phyloP scores from a whole-genome alignment of 345 rosid genomes.

The Citrus sinensis region DVS_A1.0 CM039168.1:5964501-5965000 shows the following conservation, averaged over 20 bases:
- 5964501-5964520: not conserved
- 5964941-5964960: constrained; percentile 77
- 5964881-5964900: constrained; percentile 37
- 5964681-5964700: not conserved
- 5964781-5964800: not conserved
- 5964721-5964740: not conserved
- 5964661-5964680: not conserved
- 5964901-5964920: constrained; percentile 89
- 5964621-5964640: not conserved
- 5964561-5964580: not conserved
- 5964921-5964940: constrained; percentile 82
- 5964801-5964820: not conserved
- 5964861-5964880: not conserved
- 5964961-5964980: constrained; percentile 54
- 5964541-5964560: not conserved
- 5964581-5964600: not conserved
- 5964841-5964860: not conserved
- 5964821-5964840: constrained; percentile 1
- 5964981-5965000: constrained; percentile 33
- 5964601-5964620: not conserved
- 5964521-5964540: not conserved
- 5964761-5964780: not conserved
- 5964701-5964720: not conserved
- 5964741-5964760: not conserved
- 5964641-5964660: not conserved